Evolutionary conservation across 345 rosid genomes (phyloP).

Genomic region (Syzygium aromaticum): DNA sequence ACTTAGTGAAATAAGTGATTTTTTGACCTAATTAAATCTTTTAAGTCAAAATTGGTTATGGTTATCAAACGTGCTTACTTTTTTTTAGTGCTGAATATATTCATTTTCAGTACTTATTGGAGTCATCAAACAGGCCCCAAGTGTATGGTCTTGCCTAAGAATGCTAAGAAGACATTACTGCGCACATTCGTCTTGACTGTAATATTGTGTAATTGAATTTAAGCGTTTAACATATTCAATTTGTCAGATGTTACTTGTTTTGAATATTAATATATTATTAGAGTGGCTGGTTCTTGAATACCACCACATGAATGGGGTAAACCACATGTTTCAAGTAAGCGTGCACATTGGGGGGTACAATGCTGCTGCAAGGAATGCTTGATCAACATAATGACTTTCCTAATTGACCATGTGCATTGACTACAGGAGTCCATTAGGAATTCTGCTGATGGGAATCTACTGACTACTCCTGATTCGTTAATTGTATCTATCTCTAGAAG

Average conservation of each 20-base stretch:
- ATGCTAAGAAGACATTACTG: background rate
- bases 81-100: background rate
- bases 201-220: background rate
- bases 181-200: background rate
- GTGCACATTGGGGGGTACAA: background rate
- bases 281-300: background rate
- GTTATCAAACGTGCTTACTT: background rate
- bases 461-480: conserved; percentile 79
- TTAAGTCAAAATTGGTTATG: background rate
- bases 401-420: background rate
- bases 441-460: conserved; percentile 77
- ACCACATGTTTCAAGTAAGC: background rate
- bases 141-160: background rate
- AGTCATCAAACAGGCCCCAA: background rate
- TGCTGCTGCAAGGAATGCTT: background rate
- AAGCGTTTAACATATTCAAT: background rate
- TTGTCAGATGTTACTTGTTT: background rate
- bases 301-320: background rate
- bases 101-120: background rate
- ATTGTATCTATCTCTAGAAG: conserved; percentile 58
- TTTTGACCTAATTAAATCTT: background rate
- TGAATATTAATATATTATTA: background rate
- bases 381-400: background rate
- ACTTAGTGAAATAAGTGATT: background rate
- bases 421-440: conserved; percentile 90